phyloP scores from a whole-genome alignment of 768 basidiomycete genomes.

The Leccinum broughii region DNA sequence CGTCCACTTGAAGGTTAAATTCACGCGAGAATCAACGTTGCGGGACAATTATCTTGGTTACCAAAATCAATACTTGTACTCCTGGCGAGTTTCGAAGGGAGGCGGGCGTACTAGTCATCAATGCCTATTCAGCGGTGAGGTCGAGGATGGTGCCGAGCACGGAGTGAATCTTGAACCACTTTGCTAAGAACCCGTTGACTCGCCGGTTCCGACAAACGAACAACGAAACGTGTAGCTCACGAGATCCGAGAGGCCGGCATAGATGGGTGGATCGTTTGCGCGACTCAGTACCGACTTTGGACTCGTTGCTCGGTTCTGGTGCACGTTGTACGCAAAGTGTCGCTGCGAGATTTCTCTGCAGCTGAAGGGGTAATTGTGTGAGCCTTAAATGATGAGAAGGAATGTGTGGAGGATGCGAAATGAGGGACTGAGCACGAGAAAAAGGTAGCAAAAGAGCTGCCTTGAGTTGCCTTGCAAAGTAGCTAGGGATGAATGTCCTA shows the following conservation, averaged over 20 bases:
- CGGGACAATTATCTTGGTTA: slow-evolving; percentile 71
- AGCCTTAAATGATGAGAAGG: background rate
- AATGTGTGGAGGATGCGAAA: background rate
- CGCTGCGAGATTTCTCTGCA: slow-evolving; percentile 5
- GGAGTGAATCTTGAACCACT: slow-evolving; percentile 81
- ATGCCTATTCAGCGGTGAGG: slow-evolving; percentile 93
- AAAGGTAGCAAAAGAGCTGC: slow-evolving; percentile 6
- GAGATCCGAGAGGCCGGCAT: slow-evolving; percentile 90
- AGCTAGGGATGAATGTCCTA: too few species aligned
- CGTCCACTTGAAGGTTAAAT: slow-evolving; percentile 81
- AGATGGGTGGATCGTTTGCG: slow-evolving; percentile 44
- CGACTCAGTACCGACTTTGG: background rate
- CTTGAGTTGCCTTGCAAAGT: too few species aligned
- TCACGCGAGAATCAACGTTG: slow-evolving; percentile 80
- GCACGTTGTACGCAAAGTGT: too few species aligned
- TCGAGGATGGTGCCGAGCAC: slow-evolving; percentile 97
- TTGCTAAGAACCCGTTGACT: slow-evolving; percentile 87
- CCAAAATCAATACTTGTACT: slow-evolving; percentile 82
- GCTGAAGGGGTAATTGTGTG: background rate
- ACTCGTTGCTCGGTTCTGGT: slow-evolving; percentile 5
- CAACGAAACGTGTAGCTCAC: slow-evolving; percentile 46
- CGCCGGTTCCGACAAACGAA: slow-evolving; percentile 3
- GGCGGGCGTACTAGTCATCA: slow-evolving; percentile 73
- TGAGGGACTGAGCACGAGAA: slow-evolving; percentile 6
- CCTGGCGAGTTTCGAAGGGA: slow-evolving; percentile 68